Evolutionary conservation across 2,329 filamentous ascomycete genomes (phyloP).

Genomic region (Bipolaris oryzae): DNA sequence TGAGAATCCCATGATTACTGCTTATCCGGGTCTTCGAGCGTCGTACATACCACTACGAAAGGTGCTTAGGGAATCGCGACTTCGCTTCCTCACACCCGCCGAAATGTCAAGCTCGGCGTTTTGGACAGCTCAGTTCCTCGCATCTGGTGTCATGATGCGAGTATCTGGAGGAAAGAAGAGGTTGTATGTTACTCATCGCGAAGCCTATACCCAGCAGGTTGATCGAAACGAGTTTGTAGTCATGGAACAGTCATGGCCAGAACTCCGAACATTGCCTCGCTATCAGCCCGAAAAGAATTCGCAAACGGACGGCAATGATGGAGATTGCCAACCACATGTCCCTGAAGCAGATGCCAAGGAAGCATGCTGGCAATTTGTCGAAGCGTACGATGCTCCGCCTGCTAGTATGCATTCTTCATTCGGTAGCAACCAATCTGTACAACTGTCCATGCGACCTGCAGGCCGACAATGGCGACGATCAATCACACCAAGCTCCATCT

Average conservation of each 20-base stretch:
- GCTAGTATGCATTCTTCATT: constrained; percentile 56
- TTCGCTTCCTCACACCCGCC: constrained; percentile 71
- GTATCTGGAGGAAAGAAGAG: constrained; percentile 65
- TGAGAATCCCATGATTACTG: constrained; percentile 32
- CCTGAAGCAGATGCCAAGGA: constrained; percentile 68
- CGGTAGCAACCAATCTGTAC: constrained; percentile 39
- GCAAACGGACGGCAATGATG: constrained; percentile 41
- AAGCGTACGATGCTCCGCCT: constrained; percentile 65
- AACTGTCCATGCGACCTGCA: constrained; percentile 44
- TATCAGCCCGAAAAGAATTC: constrained; percentile 56
- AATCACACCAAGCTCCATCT: constrained; percentile 42
- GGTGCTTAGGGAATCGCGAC: constrained; percentile 72
- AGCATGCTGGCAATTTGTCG: constrained; percentile 71
- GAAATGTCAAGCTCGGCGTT: constrained; percentile 75
- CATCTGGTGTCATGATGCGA: constrained; percentile 75
- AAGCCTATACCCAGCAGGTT: constrained; percentile 72
- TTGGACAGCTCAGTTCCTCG: constrained; percentile 75
- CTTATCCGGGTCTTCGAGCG: constrained; percentile 65
- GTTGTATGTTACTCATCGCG: constrained; percentile 76
- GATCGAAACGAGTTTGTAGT: constrained; percentile 31
- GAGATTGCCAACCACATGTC: constrained; percentile 52
- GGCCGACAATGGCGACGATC: constrained; percentile 44
- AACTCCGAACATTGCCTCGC: constrained; percentile 66
- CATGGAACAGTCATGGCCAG: constrained; percentile 63
- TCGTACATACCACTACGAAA: constrained; percentile 79